phyloP scores from a whole-genome alignment of 2,329 filamentous ascomycete genomes.

The Diaporthe nobilis region DNA sequence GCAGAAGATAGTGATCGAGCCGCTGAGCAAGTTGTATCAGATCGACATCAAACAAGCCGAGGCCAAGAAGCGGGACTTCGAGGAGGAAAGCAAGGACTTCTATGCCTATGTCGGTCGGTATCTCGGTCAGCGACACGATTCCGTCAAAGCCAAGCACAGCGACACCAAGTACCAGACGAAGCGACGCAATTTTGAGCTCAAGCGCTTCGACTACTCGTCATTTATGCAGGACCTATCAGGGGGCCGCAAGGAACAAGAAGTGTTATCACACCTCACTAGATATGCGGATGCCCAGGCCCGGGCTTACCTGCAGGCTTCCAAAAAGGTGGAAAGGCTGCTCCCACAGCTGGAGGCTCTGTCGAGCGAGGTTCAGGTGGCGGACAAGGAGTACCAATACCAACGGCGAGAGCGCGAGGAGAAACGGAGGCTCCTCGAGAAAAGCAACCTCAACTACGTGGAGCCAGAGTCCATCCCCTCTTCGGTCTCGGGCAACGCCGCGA shows the following conservation, averaged over 20 bases:
- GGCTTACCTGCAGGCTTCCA: constrained; percentile 84
- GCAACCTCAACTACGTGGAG: constrained; percentile 80
- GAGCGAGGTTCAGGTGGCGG: constrained; percentile 89
- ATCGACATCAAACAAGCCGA: constrained; percentile 98
- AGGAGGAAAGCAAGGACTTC: constrained; percentile 98
- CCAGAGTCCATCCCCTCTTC: constrained; percentile 67
- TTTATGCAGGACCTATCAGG: constrained; percentile 99
- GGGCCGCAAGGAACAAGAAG: constrained; percentile 97
- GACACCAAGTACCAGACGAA: constrained; percentile 97
- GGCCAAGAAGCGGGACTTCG: constrained; percentile 96
- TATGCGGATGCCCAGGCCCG: constrained; percentile 93
- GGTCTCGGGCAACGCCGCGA: constrained; percentile 49
- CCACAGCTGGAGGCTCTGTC: constrained; percentile 92
- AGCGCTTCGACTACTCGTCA: constrained; percentile 97
- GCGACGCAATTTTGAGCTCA: constrained; percentile 94
- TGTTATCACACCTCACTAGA: constrained; percentile 92
- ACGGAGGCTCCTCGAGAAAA: constrained; percentile 89
- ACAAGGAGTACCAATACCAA: constrained; percentile 97
- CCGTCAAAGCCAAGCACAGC: constrained; percentile 96
- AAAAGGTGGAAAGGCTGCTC: constrained; percentile 87
- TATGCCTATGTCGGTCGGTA: constrained; percentile 96
- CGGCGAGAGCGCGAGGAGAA: constrained; percentile 97
- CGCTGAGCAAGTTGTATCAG: constrained; percentile 90
- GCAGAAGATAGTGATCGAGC: constrained; percentile 95
- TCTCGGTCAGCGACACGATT: constrained; percentile 95